Conservation (phyloP, 108 stramenopile genomes). For the Schizochytrium sp. region DNA sequence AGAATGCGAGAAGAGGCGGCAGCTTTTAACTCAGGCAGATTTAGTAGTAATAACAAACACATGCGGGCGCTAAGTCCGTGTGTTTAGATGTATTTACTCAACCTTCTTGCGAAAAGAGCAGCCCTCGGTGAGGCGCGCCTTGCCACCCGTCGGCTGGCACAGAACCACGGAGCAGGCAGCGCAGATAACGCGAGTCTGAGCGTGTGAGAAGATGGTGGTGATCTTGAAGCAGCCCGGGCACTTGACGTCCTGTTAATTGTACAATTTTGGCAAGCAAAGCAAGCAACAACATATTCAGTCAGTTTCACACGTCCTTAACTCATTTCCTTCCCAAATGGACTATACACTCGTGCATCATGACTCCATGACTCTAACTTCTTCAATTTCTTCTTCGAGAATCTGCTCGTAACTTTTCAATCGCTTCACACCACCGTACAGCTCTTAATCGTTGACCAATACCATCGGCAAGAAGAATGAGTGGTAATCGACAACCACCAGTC, state of each 20-base stretch:
- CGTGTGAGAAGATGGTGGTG: constrained; percentile 90
- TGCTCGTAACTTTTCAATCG: too few relatives aligned
- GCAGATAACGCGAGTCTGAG: constrained; percentile 97
- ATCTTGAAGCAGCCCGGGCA: constrained; percentile 99
- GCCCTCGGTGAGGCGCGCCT: constrained; percentile 97
- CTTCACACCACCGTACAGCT: too few relatives aligned
- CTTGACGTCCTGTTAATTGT: constrained; percentile 85
- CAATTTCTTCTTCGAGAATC: too few relatives aligned
- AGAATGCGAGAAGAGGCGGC: too few relatives aligned
- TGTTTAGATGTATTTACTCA: constrained; percentile 80
- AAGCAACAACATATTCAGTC: neutral
- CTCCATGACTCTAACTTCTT: too few relatives aligned
- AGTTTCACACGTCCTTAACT: neutral
- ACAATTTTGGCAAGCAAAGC: neutral
- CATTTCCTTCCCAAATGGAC: too few relatives aligned
- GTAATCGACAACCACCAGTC: too few relatives aligned
- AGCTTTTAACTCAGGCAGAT: neutral
- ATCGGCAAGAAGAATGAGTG: too few relatives aligned
- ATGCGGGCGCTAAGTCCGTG: constrained; percentile 54
- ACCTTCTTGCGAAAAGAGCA: constrained; percentile 99
- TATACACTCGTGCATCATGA: too few relatives aligned
- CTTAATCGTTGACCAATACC: too few relatives aligned
- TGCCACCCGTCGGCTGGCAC: constrained; percentile 98
- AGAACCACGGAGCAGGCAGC: constrained; percentile 93
- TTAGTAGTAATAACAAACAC: constrained; percentile 14